Evolutionary conservation across 2,329 filamentous ascomycete species (phyloP).

Genomic region (Cladophialophora immunda): DNA sequence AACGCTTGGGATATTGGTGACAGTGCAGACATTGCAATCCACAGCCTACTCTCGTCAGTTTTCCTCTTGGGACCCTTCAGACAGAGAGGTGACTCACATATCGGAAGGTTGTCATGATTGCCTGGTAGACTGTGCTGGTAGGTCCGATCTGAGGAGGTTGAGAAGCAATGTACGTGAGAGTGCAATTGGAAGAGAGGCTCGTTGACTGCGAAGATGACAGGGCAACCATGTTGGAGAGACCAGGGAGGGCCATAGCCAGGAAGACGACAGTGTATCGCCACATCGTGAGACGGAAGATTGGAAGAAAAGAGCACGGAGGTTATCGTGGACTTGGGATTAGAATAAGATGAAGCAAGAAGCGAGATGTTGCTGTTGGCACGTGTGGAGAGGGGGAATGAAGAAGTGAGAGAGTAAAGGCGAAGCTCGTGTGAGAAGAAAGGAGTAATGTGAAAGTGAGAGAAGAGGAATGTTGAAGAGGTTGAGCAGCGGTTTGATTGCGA

Average conservation of each 20-base stretch:
- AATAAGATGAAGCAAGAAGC: constrained; percentile 2
- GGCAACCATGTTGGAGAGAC: constrained; percentile 23
- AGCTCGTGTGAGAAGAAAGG: not conserved
- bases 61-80: not conserved
- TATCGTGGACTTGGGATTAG: constrained; percentile 9
- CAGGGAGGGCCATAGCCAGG: constrained; percentile 23
- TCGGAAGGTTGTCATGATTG: constrained; percentile 37
- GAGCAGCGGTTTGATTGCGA: constrained; percentile 5
- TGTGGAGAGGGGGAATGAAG: constrained; percentile 4
- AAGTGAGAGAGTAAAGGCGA: constrained; percentile 3
- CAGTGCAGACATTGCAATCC: constrained; percentile 38
- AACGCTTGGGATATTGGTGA: constrained; percentile 37
- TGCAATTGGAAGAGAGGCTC: constrained; percentile 25
- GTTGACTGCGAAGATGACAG: constrained; percentile 4
- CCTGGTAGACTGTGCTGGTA: constrained; percentile 37
- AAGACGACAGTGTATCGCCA: constrained; percentile 24
- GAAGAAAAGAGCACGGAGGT: constrained; percentile 15
- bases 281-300: constrained; percentile 21
- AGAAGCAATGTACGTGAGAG: constrained; percentile 34
- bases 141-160: constrained; percentile 38
- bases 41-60: constrained; percentile 35
- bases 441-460: constrained; percentile 10
- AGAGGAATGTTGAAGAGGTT: constrained; percentile 13
- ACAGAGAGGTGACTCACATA: constrained; percentile 29
- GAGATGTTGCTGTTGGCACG: not conserved